These are phyloP conservation scores for Smittium mucronatum DNA, from an alignment of 371 early-diverging fungal species.

Conservation along the genomic window DNA sequence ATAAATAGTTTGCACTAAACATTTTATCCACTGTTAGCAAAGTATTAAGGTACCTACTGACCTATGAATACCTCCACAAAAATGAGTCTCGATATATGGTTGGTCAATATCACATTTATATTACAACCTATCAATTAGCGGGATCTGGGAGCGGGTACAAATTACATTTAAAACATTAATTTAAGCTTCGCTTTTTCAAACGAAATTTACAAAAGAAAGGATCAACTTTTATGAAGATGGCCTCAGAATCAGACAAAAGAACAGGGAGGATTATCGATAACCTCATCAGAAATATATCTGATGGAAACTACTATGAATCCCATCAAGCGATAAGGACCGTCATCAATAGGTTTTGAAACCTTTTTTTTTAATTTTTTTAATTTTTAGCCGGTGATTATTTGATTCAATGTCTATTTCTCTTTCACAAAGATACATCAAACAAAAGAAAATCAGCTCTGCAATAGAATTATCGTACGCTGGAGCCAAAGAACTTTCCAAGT, in stretches of 20 bases:
- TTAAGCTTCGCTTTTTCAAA: too few species aligned
- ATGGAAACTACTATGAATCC: conserved; percentile 81
- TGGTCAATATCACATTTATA: too few species aligned
- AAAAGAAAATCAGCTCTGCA: conserved; percentile 61
- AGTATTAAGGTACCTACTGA: too few species aligned
- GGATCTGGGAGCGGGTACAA: too few species aligned
- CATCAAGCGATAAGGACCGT: conserved; percentile 89
- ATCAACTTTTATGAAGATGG: too few species aligned
- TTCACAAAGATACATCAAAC: conserved; percentile 59
- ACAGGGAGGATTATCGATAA: conserved; percentile 55
- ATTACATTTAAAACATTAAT: too few species aligned
- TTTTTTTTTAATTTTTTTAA: background rate
- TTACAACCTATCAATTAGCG: too few species aligned
- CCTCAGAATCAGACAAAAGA: conserved; percentile 39
- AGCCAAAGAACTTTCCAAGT: conserved; percentile 55
- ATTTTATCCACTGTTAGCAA: too few species aligned
- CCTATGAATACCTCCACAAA: too few species aligned
- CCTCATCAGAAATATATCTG: conserved; percentile 49
- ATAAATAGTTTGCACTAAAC: too few species aligned
- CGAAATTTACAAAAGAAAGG: too few species aligned
- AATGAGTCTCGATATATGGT: too few species aligned
- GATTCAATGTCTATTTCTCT: background rate
- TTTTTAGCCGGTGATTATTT: background rate
- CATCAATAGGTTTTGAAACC: conserved; percentile 51
- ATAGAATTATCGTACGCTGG: conserved; percentile 66